phyloP scores from a whole-genome alignment of 768 basidiomycete species.

The Hypholoma sublateritium region DNA sequence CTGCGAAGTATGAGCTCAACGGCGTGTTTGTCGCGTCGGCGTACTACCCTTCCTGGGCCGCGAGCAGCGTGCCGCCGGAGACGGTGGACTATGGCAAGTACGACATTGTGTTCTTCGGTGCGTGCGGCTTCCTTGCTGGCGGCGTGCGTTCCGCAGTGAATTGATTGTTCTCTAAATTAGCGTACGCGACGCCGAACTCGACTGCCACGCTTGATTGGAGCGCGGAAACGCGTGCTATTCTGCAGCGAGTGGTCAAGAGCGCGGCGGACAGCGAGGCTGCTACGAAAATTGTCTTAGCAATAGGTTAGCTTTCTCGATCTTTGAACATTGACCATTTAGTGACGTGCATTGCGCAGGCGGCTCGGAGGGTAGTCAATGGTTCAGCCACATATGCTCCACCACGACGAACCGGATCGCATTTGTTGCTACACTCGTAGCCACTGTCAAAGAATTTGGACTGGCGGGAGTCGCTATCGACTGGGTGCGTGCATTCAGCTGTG shows the following conservation, averaged over 20 bases:
- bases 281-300: constrained; percentile 63
- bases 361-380: constrained; percentile 66
- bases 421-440: constrained; percentile 45
- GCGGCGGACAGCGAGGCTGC: constrained; percentile 53
- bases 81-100: constrained; percentile 61
- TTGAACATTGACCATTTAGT: neutral
- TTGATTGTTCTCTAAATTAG: neutral
- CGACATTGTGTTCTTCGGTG: constrained; percentile 68
- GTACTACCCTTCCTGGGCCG: constrained; percentile 56
- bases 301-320: constrained; percentile 46
- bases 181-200: constrained; percentile 62
- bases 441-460: constrained; percentile 55
- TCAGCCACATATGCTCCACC: constrained; percentile 53
- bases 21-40: constrained; percentile 37
- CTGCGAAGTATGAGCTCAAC: neutral
- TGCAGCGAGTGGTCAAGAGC: constrained; percentile 53
- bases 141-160: constrained; percentile 26
- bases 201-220: constrained; percentile 51
- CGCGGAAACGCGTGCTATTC: constrained; percentile 44
- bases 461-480: constrained; percentile 67
- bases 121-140: neutral
- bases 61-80: constrained; percentile 49
- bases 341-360: constrained; percentile 36
- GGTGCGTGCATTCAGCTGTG: constrained; percentile 28
- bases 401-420: constrained; percentile 48